Base-by-base conservation (phyloP, 768 basidiomycete species). In the Termitomyces sp. region DNA sequence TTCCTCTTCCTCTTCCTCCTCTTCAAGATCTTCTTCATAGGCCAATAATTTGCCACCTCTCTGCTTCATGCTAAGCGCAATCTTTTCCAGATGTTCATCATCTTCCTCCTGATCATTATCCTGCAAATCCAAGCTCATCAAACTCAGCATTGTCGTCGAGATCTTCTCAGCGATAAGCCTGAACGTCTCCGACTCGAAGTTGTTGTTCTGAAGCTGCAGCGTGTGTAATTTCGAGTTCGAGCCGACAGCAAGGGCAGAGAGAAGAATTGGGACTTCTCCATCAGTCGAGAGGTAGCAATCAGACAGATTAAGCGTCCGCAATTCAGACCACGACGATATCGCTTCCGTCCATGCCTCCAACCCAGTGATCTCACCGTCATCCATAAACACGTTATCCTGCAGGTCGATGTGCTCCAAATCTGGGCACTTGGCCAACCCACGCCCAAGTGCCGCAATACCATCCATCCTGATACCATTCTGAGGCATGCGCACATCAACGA, bases 391-490 rank as follows among this genome's bases (percentile, higher is more conserved):
- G 70, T 93, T 92, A 75, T 98, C 97, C 74, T 98, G 94, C 52
- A 99, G 76, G 80, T 99, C 95, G 68, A 99, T 83, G 65, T 87
- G 76, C 68, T 86, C 79, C 55, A 99, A 78, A 45, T 79, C 76
- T 3, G 80, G 76, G 71, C 89, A 90, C 59, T 87, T 79, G 13
- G 85, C 73, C 36, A 99, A 74, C 4, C 95, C 96, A 24, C 74
- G 71, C 6, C 92, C 91, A 24, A 99, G 84, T 12, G 85, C 84
- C 9, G 82, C 82, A 69, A 96, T 90, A 4, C 97, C 97, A 60
- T 89, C 89, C 88, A 92, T 92, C 65, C 94, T 83, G 67, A 99
- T 98, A 5, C 96, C 97, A 69, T 99, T 98, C 79, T 98, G 96
- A n/a, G 92, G 91, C 88, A 98, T 89, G 60, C 91, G 84, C 35